Percentiles rank a stretch among this genome's conserved stretches.
phyloP scores from a whole-genome alignment of 164 flowering plant species.

The Protea cynaroides region DNA sequence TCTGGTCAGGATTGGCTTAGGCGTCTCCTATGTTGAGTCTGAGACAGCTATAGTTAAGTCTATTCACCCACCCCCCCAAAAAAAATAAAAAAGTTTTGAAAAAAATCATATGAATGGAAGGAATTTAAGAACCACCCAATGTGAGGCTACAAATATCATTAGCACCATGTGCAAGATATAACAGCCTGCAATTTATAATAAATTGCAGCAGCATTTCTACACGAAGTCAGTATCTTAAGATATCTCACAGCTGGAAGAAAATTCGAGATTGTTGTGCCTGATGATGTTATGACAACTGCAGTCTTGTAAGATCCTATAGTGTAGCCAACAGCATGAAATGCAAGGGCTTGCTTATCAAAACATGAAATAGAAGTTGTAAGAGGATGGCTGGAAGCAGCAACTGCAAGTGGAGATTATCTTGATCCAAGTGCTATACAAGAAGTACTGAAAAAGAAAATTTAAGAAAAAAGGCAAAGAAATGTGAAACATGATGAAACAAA shows the following conservation, averaged over 20 bases:
- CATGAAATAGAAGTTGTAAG: slow-evolving; percentile 66
- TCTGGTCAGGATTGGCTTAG: no score
- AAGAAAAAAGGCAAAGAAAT: neutral
- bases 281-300: slow-evolving; percentile 86
- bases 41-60: no score
- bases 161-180: neutral
- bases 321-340: slow-evolving; percentile 94
- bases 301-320: slow-evolving; percentile 76
- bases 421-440: slow-evolving; percentile 99
- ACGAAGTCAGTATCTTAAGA: neutral
- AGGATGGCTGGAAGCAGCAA: slow-evolving; percentile 84
- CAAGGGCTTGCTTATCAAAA: slow-evolving; percentile 88
- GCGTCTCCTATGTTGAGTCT: no score
- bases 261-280: slow-evolving; percentile 99
- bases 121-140: neutral
- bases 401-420: slow-evolving; percentile 89
- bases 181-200: neutral
- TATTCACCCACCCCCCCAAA: no score
- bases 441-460: slow-evolving; percentile 50
- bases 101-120: neutral
- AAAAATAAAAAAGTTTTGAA: no score
- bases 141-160: neutral
- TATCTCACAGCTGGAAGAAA: slow-evolving; percentile 90
- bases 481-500: neutral
- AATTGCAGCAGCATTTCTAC: neutral